Conservation (phyloP, 495 filamentous ascomycete genomes). For the Aspergillus avenaceus region DNA sequence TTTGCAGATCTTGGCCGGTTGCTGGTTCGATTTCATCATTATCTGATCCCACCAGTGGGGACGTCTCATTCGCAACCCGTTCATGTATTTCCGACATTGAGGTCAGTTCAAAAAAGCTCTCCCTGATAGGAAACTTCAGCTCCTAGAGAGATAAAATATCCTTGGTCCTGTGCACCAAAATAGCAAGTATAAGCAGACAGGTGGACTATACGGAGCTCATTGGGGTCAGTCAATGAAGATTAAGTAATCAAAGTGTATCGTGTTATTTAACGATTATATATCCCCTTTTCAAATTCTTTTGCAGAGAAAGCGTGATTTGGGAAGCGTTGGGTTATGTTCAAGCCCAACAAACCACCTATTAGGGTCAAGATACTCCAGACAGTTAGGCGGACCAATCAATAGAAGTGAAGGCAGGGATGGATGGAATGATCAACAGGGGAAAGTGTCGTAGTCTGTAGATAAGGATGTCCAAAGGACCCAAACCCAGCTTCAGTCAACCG, state of each 20-base stretch:
- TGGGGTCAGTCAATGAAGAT: no score
- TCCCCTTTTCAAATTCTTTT: not conserved
- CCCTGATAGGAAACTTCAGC: not conserved
- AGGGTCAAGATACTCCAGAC: not conserved
- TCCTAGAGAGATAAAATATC: not conserved
- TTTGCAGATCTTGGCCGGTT: constrained; percentile 6
- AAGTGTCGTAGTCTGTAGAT: not conserved
- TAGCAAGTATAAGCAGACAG: no score
- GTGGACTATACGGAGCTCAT: no score
- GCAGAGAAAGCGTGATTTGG: not conserved
- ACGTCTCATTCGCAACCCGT: constrained; percentile 27
- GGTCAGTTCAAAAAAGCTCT: not conserved
- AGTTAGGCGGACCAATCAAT: not conserved
- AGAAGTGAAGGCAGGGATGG: not conserved
- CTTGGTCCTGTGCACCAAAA: no score
- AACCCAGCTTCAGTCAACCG: not conserved
- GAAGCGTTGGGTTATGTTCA: not conserved
- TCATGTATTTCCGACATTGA: constrained; percentile 15
- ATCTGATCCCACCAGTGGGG: constrained; percentile 33
- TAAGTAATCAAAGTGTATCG: no score
- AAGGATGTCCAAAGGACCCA: not conserved
- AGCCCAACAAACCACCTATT: not conserved
- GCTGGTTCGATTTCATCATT: constrained; percentile 16
- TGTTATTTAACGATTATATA: not conserved
- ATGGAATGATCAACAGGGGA: not conserved